Conservation (phyloP, 345 rosid genomes). For the Ceriops decandra region DNA sequence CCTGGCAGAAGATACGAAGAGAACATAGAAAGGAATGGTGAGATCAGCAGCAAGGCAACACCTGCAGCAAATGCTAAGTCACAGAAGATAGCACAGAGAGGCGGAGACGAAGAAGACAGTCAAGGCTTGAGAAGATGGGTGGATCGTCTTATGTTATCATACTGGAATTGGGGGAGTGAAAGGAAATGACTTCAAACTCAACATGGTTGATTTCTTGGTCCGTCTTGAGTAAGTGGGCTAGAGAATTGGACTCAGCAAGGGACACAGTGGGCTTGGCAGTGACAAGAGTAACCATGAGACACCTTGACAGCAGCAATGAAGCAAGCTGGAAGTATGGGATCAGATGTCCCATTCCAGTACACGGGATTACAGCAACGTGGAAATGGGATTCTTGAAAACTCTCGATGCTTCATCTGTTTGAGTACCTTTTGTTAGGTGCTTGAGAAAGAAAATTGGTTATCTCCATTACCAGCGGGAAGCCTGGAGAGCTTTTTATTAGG, state of each 20-base stretch:
- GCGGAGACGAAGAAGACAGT: neutral
- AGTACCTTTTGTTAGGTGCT: too few species aligned
- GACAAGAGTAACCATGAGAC: conserved; percentile 8
- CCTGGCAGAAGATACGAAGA: conserved; percentile 3
- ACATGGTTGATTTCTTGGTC: conserved; percentile 5
- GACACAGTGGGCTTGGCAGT: conserved; percentile 11
- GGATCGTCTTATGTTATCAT: neutral
- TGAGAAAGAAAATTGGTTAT: too few species aligned
- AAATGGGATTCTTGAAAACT: neutral
- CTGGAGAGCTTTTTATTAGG: too few species aligned
- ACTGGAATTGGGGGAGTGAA: neutral
- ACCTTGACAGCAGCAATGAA: neutral
- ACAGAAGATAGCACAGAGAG: conserved; percentile 5
- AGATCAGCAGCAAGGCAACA: conserved; percentile 1
- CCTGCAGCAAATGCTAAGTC: neutral
- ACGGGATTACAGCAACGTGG: conserved; percentile 9
- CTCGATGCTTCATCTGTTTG: too few species aligned
- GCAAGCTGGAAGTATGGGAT: conserved; percentile 10
- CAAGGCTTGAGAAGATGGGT: conserved; percentile 4
- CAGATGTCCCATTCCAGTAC: conserved; percentile 15
- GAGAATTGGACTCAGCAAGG: conserved; percentile 6
- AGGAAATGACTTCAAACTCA: neutral
- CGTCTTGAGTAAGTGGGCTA: conserved; percentile 2
- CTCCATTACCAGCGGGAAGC: too few species aligned
- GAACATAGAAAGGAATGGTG: conserved; percentile 5